Base-by-base conservation (phyloP, 2,329 filamentous ascomycete genomes). In the Verticillium longisporum region DNA sequence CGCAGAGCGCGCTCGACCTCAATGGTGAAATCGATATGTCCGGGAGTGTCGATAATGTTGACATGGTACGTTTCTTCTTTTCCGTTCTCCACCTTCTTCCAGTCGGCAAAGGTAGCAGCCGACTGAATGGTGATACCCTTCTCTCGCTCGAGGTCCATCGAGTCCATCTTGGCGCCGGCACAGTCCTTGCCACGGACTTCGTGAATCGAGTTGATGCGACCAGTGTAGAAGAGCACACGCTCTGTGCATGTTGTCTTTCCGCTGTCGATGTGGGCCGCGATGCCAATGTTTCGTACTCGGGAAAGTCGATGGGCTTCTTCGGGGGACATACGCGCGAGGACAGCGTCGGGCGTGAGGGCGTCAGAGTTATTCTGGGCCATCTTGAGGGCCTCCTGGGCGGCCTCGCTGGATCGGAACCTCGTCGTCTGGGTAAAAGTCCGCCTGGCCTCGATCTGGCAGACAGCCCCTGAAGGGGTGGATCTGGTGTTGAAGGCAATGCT, bases 51-150 rank as follows among this genome's bases (percentile, higher is more conserved):
- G 72, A 99, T 99, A 82, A 99, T 81, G 78, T 99, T 99, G 81
- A 99, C 88, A 75, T 99, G 94, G 77, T 96, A 99, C 68, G 88
- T 92, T 76, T 96, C 88, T 59, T 97, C 92, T 72, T 90, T 85
- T 67, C 90, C 90, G 66, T 94, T 79, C 69, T 91, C 88, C 75
- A 86, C 88, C 81, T 96, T 97, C 67, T 89, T 79, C 95, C 95
- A 99, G 77, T 99, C 93, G 76, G 92, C 96, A 75, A 97, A 99
- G 1, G 95, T 99, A 31, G 95, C 95, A 11, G 95, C 95, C 68
- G 94, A 98, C 76, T 99, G 94, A 71, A 99, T 99, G 61, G 95
- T 99, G 74, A 99, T 99, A 70, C 95, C 95, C 81, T 97, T 97
- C 76, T 98, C 95, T 76, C 95, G 85, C 79, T 99, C 95, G 68